These are phyloP conservation scores for Clonostachys rhizophaga DNA, from an alignment of 2,329 filamentous ascomycete genomes.

Conservation along the genomic window DNA sequence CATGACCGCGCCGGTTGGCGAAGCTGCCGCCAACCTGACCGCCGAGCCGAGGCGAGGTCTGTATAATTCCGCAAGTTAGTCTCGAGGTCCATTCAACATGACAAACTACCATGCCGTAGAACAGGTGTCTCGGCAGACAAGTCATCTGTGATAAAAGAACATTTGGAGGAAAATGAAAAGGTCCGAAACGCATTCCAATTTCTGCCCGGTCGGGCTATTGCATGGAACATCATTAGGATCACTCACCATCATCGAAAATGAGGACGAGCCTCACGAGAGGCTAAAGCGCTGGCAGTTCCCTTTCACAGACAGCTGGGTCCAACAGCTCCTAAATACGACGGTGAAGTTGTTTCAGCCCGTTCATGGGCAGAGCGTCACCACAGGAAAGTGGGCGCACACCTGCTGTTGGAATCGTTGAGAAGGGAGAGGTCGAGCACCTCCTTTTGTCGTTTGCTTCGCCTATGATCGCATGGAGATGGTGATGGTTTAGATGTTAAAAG, in stretches of 20 bases:
- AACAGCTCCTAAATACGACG: constrained; percentile 6
- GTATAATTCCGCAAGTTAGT: constrained; percentile 9
- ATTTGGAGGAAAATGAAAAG: not conserved
- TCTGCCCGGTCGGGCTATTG: not conserved
- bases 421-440: not conserved
- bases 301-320: constrained; percentile 3
- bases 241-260: constrained; percentile 47
- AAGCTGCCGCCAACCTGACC: constrained; percentile 52
- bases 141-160: not conserved
- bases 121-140: not conserved
- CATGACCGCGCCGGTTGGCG: constrained; percentile 53
- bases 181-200: not conserved
- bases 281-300: constrained; percentile 23
- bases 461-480: not conserved
- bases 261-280: constrained; percentile 27
- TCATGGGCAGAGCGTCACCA: constrained; percentile 19
- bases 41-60: constrained; percentile 56
- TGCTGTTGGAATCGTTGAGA: not conserved
- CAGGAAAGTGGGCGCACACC: constrained; percentile 11
- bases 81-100: not conserved
- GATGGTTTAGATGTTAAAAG: not conserved
- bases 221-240: not conserved
- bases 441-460: not conserved
- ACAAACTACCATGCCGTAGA: not conserved
- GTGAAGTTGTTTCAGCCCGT: constrained; percentile 12